Percentiles rank a stretch among this genome's conserved stretches.
phyloP scores from a whole-genome alignment of 2,329 filamentous ascomycete species.

The Didymella pomorum region DNA sequence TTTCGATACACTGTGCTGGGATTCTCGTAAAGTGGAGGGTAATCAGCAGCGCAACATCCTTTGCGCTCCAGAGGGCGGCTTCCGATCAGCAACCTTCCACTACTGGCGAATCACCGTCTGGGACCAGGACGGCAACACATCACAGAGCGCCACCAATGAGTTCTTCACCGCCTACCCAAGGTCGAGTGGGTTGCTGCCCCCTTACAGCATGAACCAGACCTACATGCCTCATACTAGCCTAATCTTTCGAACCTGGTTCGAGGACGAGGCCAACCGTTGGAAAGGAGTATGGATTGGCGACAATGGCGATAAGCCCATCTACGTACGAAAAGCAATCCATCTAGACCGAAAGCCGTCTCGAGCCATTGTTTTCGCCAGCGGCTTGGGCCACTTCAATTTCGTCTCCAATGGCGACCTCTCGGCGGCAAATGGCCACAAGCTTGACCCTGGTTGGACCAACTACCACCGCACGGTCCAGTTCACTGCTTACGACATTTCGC shows the following conservation, averaged over 20 bases:
- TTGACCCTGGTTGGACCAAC: slow-evolving; percentile 52
- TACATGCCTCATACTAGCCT: slow-evolving; percentile 55
- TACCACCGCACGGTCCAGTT: slow-evolving; percentile 55
- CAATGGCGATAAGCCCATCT: slow-evolving; percentile 52
- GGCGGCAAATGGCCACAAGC: slow-evolving; percentile 41
- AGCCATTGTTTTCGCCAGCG: slow-evolving; percentile 51
- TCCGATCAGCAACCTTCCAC: slow-evolving; percentile 48
- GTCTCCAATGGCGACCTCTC: slow-evolving; percentile 47
- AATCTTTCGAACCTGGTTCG: slow-evolving; percentile 55
- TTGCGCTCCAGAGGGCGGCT: slow-evolving; percentile 44
- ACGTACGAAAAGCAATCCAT: slow-evolving; percentile 48
- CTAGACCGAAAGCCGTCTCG: slow-evolving; percentile 42
- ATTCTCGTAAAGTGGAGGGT: slow-evolving; percentile 31
- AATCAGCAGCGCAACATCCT: slow-evolving; percentile 40
- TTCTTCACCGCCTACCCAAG: slow-evolving; percentile 54
- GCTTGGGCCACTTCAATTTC: slow-evolving; percentile 54
- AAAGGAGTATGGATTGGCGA: slow-evolving; percentile 54
- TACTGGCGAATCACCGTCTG: slow-evolving; percentile 51
- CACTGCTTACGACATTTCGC: slow-evolving; percentile 55
- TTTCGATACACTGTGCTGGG: slow-evolving; percentile 26
- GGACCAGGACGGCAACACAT: slow-evolving; percentile 44
- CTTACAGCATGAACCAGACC: slow-evolving; percentile 55
- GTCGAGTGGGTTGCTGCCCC: slow-evolving; percentile 46
- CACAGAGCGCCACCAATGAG: slow-evolving; percentile 40
- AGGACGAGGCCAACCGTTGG: slow-evolving; percentile 52